These are phyloP conservation scores for Tuber umbilicatum DNA, from an alignment of 495 filamentous ascomycete species.

Conservation along the genomic window DNA sequence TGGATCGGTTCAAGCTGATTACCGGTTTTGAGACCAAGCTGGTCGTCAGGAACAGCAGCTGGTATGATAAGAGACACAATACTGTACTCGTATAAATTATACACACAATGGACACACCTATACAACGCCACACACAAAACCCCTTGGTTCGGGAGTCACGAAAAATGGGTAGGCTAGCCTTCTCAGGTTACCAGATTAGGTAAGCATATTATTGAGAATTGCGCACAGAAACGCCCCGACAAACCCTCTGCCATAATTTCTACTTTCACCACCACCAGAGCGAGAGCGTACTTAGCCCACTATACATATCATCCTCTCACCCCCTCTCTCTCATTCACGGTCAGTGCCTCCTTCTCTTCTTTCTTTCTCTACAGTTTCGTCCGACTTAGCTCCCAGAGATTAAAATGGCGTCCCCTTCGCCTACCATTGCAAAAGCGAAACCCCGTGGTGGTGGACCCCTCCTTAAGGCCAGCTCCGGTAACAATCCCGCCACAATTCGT, in stretches of 20 bases:
- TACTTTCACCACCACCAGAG: neutral
- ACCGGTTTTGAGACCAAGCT: neutral
- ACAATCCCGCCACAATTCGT: constrained; percentile 55
- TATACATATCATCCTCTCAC: neutral
- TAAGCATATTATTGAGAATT: neutral
- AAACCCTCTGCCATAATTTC: neutral
- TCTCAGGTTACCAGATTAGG: neutral
- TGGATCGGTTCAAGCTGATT: too few species aligned
- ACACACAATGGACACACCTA: neutral
- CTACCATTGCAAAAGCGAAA: constrained; percentile 31
- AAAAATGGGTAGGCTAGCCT: neutral
- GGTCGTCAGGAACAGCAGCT: too few species aligned
- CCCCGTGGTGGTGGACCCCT: constrained; percentile 41
- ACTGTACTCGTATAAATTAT: too few species aligned
- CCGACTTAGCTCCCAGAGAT: constrained; percentile 10
- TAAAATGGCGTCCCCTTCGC: constrained; percentile 13
- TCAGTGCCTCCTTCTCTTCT: neutral
- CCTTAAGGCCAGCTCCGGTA: constrained; percentile 52
- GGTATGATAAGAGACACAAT: neutral
- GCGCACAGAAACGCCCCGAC: neutral
- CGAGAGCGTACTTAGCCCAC: neutral
- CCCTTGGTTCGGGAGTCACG: neutral
- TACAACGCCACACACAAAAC: neutral
- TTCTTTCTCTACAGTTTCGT: neutral
- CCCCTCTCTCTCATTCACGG: neutral